Base-by-base conservation (phyloP, 495 filamentous ascomycete species). In the Viridothelium virens region DNA sequence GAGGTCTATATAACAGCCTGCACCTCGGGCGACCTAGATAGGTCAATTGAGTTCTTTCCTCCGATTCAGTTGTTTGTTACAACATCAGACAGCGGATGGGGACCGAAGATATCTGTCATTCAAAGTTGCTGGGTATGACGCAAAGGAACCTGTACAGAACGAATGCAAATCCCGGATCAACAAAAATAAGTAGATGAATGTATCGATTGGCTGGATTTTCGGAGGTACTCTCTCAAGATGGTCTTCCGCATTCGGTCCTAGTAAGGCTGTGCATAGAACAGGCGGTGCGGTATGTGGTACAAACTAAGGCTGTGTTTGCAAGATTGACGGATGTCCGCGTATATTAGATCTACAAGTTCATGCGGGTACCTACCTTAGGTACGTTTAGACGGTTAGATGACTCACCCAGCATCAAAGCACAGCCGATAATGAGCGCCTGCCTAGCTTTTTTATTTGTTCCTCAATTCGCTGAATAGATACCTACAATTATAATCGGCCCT, bases 271-370 rank as follows among this genome's bases (percentile, higher is more conserved):
- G 48, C 2, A n/a, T n/a, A 53, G 48, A 53, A 53, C 48, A n/a
- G 48, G 1, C 48, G 48, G 16, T 53, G 2, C 18, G 48, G 48
- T 53, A 2, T 53, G 48, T 53, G 48, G 48, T 53, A 53, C 48
- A n/a, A 53, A 53, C 48, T 25, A 53, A 53, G 48, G 48, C 48
- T 16, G 16, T 53, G 48, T 53, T 14, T 53, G 10, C 48, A 18
- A 53, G 10, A 25, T 14, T 41, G 59, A 31, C 59, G 1, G 4
- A 62, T 62, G 2, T 31, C n/a, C 2, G 59, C n/a, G 59, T 2
- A 62, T 62, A 25, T 6, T 31, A 33, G 59, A 62, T 62, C 31
- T 62, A 41, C 59, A 62, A 59, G 53, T 59, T 25, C 53, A 59
- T 25, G 53, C 10, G 10, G 53, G n/a, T 25, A 25, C 53, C 10